Percentiles rank a stretch among this genome's conserved stretches.
Evolutionary conservation across 2,329 filamentous ascomycete species (phyloP).

Genomic region (Beauveria pseudobassiana): DNA sequence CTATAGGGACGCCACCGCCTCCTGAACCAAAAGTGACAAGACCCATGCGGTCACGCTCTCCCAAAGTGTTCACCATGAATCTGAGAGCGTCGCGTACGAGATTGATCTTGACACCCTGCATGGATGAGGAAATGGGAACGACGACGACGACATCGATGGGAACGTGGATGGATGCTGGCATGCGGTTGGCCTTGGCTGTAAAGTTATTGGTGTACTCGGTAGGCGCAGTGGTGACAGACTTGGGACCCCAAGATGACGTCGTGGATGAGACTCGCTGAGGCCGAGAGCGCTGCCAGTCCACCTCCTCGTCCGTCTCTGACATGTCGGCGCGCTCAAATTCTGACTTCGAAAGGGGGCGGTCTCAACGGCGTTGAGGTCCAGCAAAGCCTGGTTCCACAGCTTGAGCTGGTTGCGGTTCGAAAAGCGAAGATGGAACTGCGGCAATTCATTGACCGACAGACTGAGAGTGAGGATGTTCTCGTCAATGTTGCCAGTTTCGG

Average conservation of each 20-base stretch:
- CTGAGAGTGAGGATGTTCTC: constrained; percentile 82
- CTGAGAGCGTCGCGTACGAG: constrained; percentile 84
- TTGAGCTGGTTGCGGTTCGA: constrained; percentile 77
- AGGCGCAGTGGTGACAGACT: constrained; percentile 79
- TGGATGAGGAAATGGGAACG: constrained; percentile 93
- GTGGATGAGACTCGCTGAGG: constrained; percentile 72
- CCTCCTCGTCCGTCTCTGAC: constrained; percentile 79
- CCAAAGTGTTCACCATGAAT: constrained; percentile 84
- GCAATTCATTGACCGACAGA: constrained; percentile 84
- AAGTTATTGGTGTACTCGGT: constrained; percentile 85
- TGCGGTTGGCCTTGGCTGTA: constrained; percentile 38
- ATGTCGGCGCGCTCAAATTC: constrained; percentile 72
- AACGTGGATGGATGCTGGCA: constrained; percentile 61
- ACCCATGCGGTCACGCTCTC: constrained; percentile 92
- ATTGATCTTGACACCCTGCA: constrained; percentile 99
- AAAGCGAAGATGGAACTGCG: constrained; percentile 90
- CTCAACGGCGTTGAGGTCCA: constrained; percentile 73
- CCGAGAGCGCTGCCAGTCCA: constrained; percentile 61
- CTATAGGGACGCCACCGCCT: constrained; percentile 83
- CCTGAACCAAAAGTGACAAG: constrained; percentile 95
- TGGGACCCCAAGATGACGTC: constrained; percentile 72
- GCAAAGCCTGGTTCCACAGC: constrained; percentile 79
- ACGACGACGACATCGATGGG: constrained; percentile 94
- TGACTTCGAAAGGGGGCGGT: constrained; percentile 54
- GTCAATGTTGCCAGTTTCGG: constrained; percentile 61